These are phyloP conservation scores for Lophiotrema nucula DNA, from an alignment of 495 filamentous ascomycete genomes.

Conservation along the genomic window DNA sequence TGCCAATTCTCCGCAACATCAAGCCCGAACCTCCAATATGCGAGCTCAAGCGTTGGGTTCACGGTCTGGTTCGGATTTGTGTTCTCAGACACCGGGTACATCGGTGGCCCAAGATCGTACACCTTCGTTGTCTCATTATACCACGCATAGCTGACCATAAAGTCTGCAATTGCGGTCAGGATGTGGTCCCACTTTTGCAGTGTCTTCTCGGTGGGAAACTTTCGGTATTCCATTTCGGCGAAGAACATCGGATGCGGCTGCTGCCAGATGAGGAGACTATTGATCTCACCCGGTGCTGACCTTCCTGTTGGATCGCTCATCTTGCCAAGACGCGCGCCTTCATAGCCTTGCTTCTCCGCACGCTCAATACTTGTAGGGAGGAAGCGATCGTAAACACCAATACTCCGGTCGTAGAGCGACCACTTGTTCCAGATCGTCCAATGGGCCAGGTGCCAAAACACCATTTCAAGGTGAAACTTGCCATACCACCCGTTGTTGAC, in stretches of 20 bases:
- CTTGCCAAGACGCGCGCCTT: conserved; percentile 57
- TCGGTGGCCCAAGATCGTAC: conserved; percentile 54
- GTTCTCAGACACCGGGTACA: conserved; percentile 55
- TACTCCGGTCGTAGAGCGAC: conserved; percentile 35
- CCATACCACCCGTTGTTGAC: conserved; percentile 57
- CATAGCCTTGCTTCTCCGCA: conserved; percentile 51
- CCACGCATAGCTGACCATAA: conserved; percentile 53
- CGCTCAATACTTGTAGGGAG: conserved; percentile 48
- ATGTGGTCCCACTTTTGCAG: conserved; percentile 49
- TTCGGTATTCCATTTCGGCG: conserved; percentile 52
- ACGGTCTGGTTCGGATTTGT: conserved; percentile 51
- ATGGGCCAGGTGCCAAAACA: conserved; percentile 54
- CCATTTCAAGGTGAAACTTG: conserved; percentile 51
- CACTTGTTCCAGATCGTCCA: conserved; percentile 53
- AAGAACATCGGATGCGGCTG: conserved; percentile 56
- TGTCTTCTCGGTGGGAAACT: conserved; percentile 41
- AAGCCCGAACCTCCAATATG: conserved; percentile 54
- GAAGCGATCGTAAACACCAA: conserved; percentile 50
- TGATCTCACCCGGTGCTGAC: conserved; percentile 57
- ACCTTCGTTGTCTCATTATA: conserved; percentile 46
- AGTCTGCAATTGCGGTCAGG: conserved; percentile 49
- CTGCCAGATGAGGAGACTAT: conserved; percentile 56
- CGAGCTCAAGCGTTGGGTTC: conserved; percentile 55
- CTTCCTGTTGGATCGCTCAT: conserved; percentile 58
- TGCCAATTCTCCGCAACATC: conserved; percentile 40